phyloP scores from a whole-genome alignment of 2,329 filamentous ascomycete species.

The Passalora sequoiae region DNA sequence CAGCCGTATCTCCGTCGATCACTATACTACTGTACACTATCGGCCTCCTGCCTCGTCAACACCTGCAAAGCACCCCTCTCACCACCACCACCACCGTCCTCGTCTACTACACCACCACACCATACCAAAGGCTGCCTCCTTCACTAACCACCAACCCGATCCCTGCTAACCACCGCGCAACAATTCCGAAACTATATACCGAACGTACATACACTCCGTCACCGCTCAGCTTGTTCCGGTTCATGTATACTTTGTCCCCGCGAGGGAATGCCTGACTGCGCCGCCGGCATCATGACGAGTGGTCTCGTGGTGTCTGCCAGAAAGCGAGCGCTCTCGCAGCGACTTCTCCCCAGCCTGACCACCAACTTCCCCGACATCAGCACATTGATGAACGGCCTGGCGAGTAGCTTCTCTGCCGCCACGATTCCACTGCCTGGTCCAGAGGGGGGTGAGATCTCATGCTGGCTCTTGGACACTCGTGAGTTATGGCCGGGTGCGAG shows the following conservation, averaged over 20 bases:
- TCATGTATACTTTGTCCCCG: neutral
- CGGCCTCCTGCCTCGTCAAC: no score
- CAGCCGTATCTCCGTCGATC: no score
- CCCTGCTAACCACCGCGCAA: no score
- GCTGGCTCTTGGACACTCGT: conserved; percentile 49
- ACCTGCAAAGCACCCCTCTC: no score
- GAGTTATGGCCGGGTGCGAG: conserved; percentile 43
- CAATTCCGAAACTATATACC: no score
- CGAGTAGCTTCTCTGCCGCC: conserved; percentile 14
- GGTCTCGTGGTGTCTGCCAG: conserved; percentile 17
- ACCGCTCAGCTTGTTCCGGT: no score
- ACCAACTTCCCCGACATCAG: conserved; percentile 20
- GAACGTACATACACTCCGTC: no score
- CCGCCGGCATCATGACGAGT: conserved; percentile 7
- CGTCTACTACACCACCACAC: no score
- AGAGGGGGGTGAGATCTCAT: conserved; percentile 34
- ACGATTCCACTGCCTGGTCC: conserved; percentile 11
- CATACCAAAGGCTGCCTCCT: no score
- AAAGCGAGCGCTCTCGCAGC: conserved; percentile 19
- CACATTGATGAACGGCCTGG: conserved; percentile 20
- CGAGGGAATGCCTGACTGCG: conserved; percentile 1
- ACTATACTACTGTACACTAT: no score
- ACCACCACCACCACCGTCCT: no score
- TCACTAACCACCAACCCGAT: no score
- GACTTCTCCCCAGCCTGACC: conserved; percentile 14